These are phyloP conservation scores for Diaporthe citriasiana DNA, from an alignment of 2,329 filamentous ascomycete species.

Conservation along the genomic window DNA sequence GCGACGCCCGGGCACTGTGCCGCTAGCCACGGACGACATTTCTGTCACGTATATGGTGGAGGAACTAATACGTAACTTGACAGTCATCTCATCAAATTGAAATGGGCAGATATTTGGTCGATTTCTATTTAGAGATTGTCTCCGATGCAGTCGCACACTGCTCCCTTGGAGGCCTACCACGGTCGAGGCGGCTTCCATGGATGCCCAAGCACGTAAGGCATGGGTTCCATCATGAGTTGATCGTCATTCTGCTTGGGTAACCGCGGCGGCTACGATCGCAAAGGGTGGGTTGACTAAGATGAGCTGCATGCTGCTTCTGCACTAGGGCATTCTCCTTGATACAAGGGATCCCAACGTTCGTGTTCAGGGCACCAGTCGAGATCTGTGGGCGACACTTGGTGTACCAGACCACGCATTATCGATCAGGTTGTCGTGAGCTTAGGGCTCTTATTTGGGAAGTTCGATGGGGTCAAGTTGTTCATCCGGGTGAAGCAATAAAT, in stretches of 20 bases:
- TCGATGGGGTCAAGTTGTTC: not conserved
- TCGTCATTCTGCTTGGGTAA: constrained; percentile 37
- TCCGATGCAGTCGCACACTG: constrained; percentile 39
- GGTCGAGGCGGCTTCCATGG: not conserved
- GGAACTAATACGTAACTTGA: constrained; percentile 32
- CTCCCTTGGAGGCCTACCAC: constrained; percentile 16
- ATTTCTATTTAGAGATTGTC: constrained; percentile 40
- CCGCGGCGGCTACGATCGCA: constrained; percentile 5
- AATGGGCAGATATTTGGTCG: constrained; percentile 33
- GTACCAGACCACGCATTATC: constrained; percentile 21
- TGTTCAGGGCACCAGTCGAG: not conserved
- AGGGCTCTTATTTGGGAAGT: constrained; percentile 1
- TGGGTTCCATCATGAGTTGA: constrained; percentile 34
- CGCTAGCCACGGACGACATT: constrained; percentile 10
- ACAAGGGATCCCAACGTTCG: constrained; percentile 1
- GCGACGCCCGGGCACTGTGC: constrained; percentile 24
- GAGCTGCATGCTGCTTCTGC: constrained; percentile 36
- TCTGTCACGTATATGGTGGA: constrained; percentile 23
- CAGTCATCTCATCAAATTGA: constrained; percentile 36
- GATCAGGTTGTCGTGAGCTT: constrained; percentile 29
- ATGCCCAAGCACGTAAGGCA: constrained; percentile 24
- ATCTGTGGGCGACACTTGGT: not conserved
- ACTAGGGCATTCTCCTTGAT: constrained; percentile 21
- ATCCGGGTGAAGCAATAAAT: not conserved
- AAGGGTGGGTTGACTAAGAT: constrained; percentile 34